A percentile compares a stretch with the other conserved stretches of the same genome.
Evolutionary conservation across 2,329 filamentous ascomycete genomes (phyloP).

Genomic region (Diplocarpon mali): DNA sequence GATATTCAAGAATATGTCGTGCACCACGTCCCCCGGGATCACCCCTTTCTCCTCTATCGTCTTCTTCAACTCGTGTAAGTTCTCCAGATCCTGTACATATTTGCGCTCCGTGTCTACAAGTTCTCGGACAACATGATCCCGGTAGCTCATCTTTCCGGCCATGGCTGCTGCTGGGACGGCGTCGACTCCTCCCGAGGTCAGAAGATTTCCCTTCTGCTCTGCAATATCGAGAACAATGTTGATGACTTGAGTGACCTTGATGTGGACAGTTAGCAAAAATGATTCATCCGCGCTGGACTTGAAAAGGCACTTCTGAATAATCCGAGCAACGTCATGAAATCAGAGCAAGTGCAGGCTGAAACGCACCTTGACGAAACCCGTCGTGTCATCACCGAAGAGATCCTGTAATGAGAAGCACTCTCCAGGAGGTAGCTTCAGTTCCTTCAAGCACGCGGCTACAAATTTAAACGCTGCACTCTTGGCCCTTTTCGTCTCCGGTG

Average conservation of each 20-base stretch:
- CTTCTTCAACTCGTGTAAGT: slow-evolving; percentile 85
- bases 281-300: not conserved
- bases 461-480: slow-evolving; percentile 91
- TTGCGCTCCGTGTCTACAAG: slow-evolving; percentile 91
- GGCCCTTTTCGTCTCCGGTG: slow-evolving; percentile 61
- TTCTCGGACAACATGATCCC: slow-evolving; percentile 85
- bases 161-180: slow-evolving; percentile 35
- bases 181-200: slow-evolving; percentile 45
- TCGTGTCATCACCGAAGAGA: slow-evolving; percentile 87
- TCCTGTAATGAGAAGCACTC: slow-evolving; percentile 91
- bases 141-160: slow-evolving; percentile 51
- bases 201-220: slow-evolving; percentile 64
- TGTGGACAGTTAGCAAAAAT: slow-evolving; percentile 1
- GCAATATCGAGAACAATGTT: slow-evolving; percentile 85
- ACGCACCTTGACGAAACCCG: slow-evolving; percentile 83
- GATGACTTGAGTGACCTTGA: slow-evolving; percentile 78
- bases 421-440: slow-evolving; percentile 65
- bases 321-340: not conserved
- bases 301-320: not conserved
- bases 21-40: slow-evolving; percentile 79
- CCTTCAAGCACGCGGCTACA: slow-evolving; percentile 71
- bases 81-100: slow-evolving; percentile 94
- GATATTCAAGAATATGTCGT: slow-evolving; percentile 93
- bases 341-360: not conserved
- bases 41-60: slow-evolving; percentile 78